These are phyloP conservation scores for Metschnikowia sp. DNA, from an alignment of 805 yeast species.

Conservation along the genomic window DNA sequence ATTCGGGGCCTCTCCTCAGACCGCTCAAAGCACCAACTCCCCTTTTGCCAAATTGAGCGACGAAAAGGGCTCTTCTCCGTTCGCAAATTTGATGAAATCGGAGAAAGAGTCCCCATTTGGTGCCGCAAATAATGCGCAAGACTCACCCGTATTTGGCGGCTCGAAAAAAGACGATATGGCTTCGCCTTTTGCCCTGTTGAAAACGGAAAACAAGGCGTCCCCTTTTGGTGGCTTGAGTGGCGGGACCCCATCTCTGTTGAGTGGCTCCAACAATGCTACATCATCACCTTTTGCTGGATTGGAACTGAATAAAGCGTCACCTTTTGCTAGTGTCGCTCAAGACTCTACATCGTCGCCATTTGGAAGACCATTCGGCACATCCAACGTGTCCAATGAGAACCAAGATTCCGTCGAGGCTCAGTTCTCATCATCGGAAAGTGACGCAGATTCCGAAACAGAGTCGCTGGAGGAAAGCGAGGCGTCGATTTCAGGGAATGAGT, in stretches of 20 bases:
- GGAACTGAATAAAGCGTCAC: background rate
- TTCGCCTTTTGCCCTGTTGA: conserved; percentile 4
- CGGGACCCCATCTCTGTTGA: background rate
- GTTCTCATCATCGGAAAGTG: background rate
- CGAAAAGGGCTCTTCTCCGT: conserved; percentile 1
- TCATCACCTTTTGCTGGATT: background rate
- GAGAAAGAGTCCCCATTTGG: background rate
- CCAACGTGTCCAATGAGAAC: conserved; percentile 2
- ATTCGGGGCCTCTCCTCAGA: background rate
- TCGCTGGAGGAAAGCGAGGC: background rate
- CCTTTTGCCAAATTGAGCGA: conserved; percentile 4
- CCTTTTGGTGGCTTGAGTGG: conserved; percentile 4
- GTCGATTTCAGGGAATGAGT: background rate
- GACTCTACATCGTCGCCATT: background rate
- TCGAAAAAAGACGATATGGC: background rate
- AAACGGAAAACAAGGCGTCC: background rate
- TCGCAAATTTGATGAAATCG: conserved; percentile 1
- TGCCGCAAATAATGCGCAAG: background rate
- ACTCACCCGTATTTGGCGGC: conserved; percentile 4
- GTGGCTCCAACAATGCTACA: background rate
- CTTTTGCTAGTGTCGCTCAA: too few species aligned
- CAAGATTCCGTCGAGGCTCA: background rate
- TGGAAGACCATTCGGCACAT: background rate
- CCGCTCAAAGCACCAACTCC: background rate
- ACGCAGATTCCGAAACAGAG: conserved; percentile 4